These are phyloP conservation scores for Pseudocercospora musae DNA, from an alignment of 2,329 filamentous ascomycete genomes.

Conservation along the genomic window DNA sequence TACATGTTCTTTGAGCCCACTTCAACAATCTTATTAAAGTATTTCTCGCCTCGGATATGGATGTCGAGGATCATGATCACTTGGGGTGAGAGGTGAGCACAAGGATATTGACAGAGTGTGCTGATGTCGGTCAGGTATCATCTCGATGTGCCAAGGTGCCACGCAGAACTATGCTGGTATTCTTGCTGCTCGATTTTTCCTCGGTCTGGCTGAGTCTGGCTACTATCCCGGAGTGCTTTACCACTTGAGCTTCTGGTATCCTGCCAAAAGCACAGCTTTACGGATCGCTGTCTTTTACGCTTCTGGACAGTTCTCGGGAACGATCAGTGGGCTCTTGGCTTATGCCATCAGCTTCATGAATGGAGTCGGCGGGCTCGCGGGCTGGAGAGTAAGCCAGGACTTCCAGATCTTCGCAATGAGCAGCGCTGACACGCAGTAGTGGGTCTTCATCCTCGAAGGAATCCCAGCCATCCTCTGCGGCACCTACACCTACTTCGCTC, in stretches of 20 bases:
- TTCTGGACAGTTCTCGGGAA: constrained; percentile 35
- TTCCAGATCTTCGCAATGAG: background rate
- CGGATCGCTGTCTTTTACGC: constrained; percentile 38
- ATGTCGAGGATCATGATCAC: constrained; percentile 30
- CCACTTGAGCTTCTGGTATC: constrained; percentile 34
- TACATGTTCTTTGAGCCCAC: constrained; percentile 36
- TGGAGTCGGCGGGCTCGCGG: constrained; percentile 34
- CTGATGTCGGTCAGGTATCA: constrained; percentile 13
- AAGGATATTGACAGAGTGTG: background rate
- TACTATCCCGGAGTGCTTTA: constrained; percentile 30
- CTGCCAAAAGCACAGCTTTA: constrained; percentile 33
- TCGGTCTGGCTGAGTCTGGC: constrained; percentile 30
- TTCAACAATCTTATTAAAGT: constrained; percentile 29
- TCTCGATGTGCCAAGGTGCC: constrained; percentile 28
- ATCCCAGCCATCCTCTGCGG: constrained; percentile 39
- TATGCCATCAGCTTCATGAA: constrained; percentile 43
- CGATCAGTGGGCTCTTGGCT: constrained; percentile 46
- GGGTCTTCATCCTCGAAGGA: constrained; percentile 24
- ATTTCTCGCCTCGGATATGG: constrained; percentile 30
- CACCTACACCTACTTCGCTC: constrained; percentile 40
- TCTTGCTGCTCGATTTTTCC: constrained; percentile 23
- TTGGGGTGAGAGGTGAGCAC: constrained; percentile 16
- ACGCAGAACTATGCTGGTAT: constrained; percentile 25
- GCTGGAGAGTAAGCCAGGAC: constrained; percentile 23
- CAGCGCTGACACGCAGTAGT: background rate